These are phyloP conservation scores for Epichloe typhina DNA, from an alignment of 2,329 filamentous ascomycete genomes.

Conservation along the genomic window DNA sequence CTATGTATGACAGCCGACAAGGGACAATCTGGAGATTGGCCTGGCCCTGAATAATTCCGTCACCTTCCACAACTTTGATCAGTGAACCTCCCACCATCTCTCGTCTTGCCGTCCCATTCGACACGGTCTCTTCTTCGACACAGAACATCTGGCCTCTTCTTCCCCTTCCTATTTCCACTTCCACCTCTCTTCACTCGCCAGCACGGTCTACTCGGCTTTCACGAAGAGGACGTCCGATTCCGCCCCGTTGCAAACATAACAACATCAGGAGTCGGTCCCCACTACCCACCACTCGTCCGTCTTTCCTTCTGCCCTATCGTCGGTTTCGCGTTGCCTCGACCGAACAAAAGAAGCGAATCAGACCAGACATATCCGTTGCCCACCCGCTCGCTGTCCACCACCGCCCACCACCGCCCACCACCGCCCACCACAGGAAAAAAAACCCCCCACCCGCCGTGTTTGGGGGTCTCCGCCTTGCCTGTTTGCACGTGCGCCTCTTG, in stretches of 20 bases:
- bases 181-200: background rate
- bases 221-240: too few relatives aligned
- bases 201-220: too few relatives aligned
- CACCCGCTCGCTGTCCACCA: background rate
- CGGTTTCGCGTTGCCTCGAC: conserved; percentile 1
- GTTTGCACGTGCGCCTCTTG: conserved; percentile 6
- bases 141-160: too few relatives aligned
- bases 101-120: background rate
- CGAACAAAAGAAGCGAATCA: background rate
- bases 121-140: background rate
- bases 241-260: background rate
- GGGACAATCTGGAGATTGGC: too few relatives aligned
- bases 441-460: conserved; percentile 4
- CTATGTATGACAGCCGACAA: too few relatives aligned
- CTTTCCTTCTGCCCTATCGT: background rate
- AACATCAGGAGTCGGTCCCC: too few relatives aligned
- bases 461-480: conserved; percentile 7
- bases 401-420: background rate
- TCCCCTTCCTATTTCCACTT: background rate
- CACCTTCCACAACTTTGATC: background rate
- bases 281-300: background rate
- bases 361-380: background rate
- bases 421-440: background rate
- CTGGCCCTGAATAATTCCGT: background rate
- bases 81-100: background rate